Evolutionary conservation across 2,329 filamentous ascomycete genomes (phyloP).

Genomic region (Colletotrichum costaricense): DNA sequence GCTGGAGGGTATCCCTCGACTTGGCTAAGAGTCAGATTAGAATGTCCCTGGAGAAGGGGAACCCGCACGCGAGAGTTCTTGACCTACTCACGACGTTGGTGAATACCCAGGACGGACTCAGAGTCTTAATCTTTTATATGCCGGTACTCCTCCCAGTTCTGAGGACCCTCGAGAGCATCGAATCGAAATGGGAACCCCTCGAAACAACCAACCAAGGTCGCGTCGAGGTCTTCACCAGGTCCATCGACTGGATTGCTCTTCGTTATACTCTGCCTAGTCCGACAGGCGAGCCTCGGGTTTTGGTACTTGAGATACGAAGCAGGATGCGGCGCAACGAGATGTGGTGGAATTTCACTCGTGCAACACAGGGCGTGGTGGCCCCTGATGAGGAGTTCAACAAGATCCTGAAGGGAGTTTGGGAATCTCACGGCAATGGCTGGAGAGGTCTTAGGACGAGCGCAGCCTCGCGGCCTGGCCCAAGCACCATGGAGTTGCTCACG

Average conservation of each 20-base stretch:
- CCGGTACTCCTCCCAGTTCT: conserved; percentile 74
- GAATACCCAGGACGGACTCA: conserved; percentile 65
- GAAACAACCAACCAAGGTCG: conserved; percentile 55
- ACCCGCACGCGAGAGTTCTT: conserved; percentile 74
- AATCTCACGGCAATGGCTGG: conserved; percentile 57
- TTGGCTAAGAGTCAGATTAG: conserved; percentile 65
- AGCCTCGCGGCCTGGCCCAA: conserved; percentile 52
- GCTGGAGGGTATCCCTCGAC: conserved; percentile 68
- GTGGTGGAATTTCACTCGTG: conserved; percentile 63
- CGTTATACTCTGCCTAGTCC: conserved; percentile 58
- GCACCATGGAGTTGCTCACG: conserved; percentile 59
- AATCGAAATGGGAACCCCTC: conserved; percentile 61
- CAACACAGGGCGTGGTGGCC: conserved; percentile 39
- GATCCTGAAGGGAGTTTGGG: conserved; percentile 58
- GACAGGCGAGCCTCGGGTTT: conserved; percentile 44
- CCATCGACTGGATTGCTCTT: conserved; percentile 68
- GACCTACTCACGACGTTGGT: conserved; percentile 69
- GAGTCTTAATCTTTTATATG: conserved; percentile 64
- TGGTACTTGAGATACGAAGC: conserved; percentile 66
- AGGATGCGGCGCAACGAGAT: conserved; percentile 58
- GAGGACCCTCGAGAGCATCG: conserved; percentile 69
- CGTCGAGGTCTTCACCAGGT: conserved; percentile 63
- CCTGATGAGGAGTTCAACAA: conserved; percentile 49
- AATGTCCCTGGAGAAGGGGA: conserved; percentile 69
- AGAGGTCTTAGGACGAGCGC: conserved; percentile 59